phyloP scores from a whole-genome alignment of 192 early-diverging fungal genomes.

The Ambispora gerdemannii region DNA sequence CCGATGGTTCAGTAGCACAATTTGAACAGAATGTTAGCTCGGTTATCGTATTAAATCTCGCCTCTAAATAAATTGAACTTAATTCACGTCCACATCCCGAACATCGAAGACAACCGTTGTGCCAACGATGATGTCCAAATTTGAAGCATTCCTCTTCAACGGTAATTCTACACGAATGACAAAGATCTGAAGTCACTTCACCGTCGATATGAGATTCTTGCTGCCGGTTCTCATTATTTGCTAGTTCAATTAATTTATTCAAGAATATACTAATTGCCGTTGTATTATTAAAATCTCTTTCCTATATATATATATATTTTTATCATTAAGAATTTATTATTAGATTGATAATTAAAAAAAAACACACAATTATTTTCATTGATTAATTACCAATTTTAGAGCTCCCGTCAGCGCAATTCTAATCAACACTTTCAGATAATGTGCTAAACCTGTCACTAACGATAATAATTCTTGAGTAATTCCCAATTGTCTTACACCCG shows the following conservation, averaged over 20 bases:
- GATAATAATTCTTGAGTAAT: constrained; percentile 87
- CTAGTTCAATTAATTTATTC: constrained; percentile 71
- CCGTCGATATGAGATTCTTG: constrained; percentile 45
- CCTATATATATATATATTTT: constrained; percentile 43
- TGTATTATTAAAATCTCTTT: constrained; percentile 51
- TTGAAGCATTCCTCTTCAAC: constrained; percentile 90
- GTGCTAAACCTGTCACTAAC: constrained; percentile 86
- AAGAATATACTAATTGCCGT: constrained; percentile 66
- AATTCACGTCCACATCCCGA: constrained; percentile 52
- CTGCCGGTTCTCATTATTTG: constrained; percentile 44
- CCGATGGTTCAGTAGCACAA: constrained; percentile 47
- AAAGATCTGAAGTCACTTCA: constrained; percentile 75
- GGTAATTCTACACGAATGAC: constrained; percentile 68
- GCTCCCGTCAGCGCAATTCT: constrained; percentile 84
- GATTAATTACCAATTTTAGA: constrained; percentile 64
- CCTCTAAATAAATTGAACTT: constrained; percentile 46
- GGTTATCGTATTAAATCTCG: constrained; percentile 46
- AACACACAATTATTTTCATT: neutral
- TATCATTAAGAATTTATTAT: neutral
- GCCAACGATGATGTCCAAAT: constrained; percentile 70
- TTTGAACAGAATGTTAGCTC: constrained; percentile 50
- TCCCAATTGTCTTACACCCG: constrained; percentile 49
- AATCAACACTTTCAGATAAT: constrained; percentile 89
- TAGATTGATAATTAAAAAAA: neutral
- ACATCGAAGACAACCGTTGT: constrained; percentile 81